Evolutionary conservation across 306 rosid species (phyloP).

Genomic region (Carpinus viminea): DNA sequence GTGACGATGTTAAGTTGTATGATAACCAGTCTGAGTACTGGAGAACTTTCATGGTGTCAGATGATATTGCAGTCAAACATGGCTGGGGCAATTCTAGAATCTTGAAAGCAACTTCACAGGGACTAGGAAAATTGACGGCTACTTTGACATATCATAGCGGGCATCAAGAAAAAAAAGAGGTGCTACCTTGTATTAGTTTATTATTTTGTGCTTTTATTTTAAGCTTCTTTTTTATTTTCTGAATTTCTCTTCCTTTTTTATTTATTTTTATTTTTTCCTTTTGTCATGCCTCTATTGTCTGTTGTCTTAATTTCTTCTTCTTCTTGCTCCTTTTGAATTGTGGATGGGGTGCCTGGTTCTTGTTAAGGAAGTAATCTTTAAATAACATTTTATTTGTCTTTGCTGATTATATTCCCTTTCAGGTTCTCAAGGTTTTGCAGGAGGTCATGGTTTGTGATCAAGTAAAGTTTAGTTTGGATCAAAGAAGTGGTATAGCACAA

Average conservation of each 20-base stretch:
- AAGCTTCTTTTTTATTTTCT: conserved; percentile 3
- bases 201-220: conserved; percentile 9
- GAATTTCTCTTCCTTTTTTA: not conserved
- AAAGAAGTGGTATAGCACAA: conserved; percentile 36
- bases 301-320: not conserved
- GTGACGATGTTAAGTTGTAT: conserved; percentile 66
- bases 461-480: conserved; percentile 59
- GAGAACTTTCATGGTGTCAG: conserved; percentile 55
- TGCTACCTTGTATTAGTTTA: conserved; percentile 23
- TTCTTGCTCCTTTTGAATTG: conserved; percentile 1
- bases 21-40: conserved; percentile 57
- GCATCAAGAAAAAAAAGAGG: conserved; percentile 67
- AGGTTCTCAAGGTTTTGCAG: conserved; percentile 64
- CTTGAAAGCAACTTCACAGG: conserved; percentile 70
- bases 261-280: not conserved
- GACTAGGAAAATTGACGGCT: conserved; percentile 71
- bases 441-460: conserved; percentile 75
- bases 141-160: conserved; percentile 64
- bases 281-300: conserved; percentile 7
- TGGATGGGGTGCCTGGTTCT: conserved; percentile 15
- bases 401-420: conserved; percentile 8
- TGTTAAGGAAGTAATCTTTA: conserved; percentile 13
- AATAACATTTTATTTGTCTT: conserved; percentile 6
- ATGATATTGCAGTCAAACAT: conserved; percentile 54
- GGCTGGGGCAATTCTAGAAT: conserved; percentile 67